Base-by-base conservation (phyloP, 805 yeast species). In the Yamadazyma kitorensis region DNA sequence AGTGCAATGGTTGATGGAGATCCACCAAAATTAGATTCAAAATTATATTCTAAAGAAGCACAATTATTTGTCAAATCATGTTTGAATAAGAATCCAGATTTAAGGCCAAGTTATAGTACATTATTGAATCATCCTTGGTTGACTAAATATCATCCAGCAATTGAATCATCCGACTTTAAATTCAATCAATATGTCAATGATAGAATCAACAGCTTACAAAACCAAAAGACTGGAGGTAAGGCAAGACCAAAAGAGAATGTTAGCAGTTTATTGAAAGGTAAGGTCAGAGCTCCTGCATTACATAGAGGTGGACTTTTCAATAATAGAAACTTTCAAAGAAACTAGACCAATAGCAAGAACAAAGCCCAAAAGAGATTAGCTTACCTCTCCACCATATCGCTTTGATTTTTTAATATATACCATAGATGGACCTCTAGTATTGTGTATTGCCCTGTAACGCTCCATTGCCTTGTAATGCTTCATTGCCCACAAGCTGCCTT, bases 1-100 rank as follows among this genome's bases (percentile, higher is more conserved):
- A 82, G 87, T 60, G 98, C 97, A 3, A 93, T 93, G 50, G 97
- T 93, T n/a, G 94, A 86, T 54, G 96, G 95, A 8, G 88, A 84
- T 17, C 87, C 96, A n/a, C 96, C 96, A n/a, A 64, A 67, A 29
- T 64, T 88, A 34, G 89, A 89, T 12, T 60, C 68, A 2, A 74
- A 59, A 33, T 64, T 60, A 47, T 93, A 76, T 54, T 76, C 89
- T 2, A 56, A 68, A n/a, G 82, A 81, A 33, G 98, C 97, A 0
- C 82, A 78, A 48, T 77, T 80, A 44, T 93, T 93, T 57, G 95
- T 91, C 8, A 68, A 70, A 9, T 72, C 76, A 39, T 85, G 93
- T 59, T 66, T 93, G 37, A 80, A 80, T 49, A 93, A 91, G 61
- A 74, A 75, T 36, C 95, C 98, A 1, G 76, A 76, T 18, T 64